Evolutionary conservation across 176 grass and related monocot species (phyloP).

Genomic region (Raddia guianensis): DNA sequence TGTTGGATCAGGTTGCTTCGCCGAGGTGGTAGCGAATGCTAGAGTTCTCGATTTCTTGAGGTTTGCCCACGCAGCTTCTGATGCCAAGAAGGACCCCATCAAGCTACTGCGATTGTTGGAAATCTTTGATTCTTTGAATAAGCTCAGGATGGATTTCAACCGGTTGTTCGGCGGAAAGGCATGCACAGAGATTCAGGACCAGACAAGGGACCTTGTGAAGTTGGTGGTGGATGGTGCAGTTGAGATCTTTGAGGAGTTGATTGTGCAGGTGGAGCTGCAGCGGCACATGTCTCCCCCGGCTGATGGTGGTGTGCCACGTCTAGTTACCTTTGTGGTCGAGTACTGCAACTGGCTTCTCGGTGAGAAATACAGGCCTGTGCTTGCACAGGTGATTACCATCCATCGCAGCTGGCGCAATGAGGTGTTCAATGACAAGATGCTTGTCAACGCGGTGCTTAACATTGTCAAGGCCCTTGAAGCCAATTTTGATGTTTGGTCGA

Average conservation of each 20-base stretch:
- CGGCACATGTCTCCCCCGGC: slow-evolving; percentile 55
- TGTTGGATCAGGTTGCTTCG: slow-evolving; percentile 48
- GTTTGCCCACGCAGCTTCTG: slow-evolving; percentile 55
- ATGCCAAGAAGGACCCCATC: slow-evolving; percentile 90
- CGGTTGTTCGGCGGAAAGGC: slow-evolving; percentile 70
- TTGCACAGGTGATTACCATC: slow-evolving; percentile 70
- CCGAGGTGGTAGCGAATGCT: slow-evolving; percentile 53
- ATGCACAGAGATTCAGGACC: slow-evolving; percentile 68
- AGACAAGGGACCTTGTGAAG: slow-evolving; percentile 81
- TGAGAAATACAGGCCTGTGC: slow-evolving; percentile 61
- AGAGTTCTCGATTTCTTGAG: slow-evolving; percentile 67
- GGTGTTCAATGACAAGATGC: slow-evolving; percentile 62
- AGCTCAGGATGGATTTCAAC: slow-evolving; percentile 74
- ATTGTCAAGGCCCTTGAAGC: slow-evolving; percentile 76
- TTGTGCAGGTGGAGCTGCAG: slow-evolving; percentile 83
- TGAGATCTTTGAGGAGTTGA: slow-evolving; percentile 78
- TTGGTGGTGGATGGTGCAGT: slow-evolving; percentile 63
- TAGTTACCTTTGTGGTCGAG: slow-evolving; percentile 69
- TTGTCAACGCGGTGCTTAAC: slow-evolving; percentile 51
- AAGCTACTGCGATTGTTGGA: slow-evolving; percentile 75
- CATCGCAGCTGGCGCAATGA: slow-evolving; percentile 80
- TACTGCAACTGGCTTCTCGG: slow-evolving; percentile 73
- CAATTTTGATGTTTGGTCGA: slow-evolving; percentile 82
- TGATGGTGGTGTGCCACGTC: slow-evolving; percentile 61
- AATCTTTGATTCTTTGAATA: slow-evolving; percentile 76